Evolutionary conservation across 768 basidiomycete genomes (phyloP).

Genomic region (Lentinula guzmanii): DNA sequence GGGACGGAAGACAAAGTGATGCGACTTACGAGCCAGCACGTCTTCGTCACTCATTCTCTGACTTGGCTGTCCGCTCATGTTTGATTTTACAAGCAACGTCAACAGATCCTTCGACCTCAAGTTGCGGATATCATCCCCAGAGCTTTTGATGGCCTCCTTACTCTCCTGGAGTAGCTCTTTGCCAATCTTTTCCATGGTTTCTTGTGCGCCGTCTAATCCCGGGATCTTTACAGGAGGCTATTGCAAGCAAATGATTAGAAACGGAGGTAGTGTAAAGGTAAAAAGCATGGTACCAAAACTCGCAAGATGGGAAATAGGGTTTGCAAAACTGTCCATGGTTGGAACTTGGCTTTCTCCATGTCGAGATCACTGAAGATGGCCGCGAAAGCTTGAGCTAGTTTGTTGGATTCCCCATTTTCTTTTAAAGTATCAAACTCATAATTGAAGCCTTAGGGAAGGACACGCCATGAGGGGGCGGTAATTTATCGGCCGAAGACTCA

Average conservation of each 20-base stretch:
- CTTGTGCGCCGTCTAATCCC: constrained; percentile 22
- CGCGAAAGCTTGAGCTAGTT: constrained; percentile 48
- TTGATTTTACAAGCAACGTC: constrained; percentile 55
- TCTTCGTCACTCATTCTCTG: constrained; percentile 59
- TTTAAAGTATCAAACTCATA: constrained; percentile 25
- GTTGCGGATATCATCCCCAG: constrained; percentile 18
- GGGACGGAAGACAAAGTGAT: not conserved
- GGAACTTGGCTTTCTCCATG: constrained; percentile 24
- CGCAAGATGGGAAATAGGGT: constrained; percentile 28
- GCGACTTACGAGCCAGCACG: constrained; percentile 40
- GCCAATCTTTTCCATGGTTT: constrained; percentile 46
- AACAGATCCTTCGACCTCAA: constrained; percentile 47
- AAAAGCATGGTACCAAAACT: constrained; percentile 25
- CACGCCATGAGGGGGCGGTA: not conserved
- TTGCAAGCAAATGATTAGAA: constrained; percentile 31
- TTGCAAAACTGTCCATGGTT: constrained; percentile 24
- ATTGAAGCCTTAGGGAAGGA: constrained; percentile 18
- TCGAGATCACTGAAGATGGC: constrained; percentile 32
- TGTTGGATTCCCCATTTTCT: constrained; percentile 29
- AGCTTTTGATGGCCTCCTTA: constrained; percentile 25
- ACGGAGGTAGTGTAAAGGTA: constrained; percentile 39
- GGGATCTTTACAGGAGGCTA: constrained; percentile 27
- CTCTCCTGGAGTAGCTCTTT: constrained; percentile 41
- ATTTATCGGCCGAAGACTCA: constrained; percentile 6
- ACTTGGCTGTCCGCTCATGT: constrained; percentile 52